A percentile compares a stretch with the other conserved stretches of the same genome.
phyloP scores from a whole-genome alignment of 2,329 filamentous ascomycete species.

The Epichloe amarillans region DNA sequence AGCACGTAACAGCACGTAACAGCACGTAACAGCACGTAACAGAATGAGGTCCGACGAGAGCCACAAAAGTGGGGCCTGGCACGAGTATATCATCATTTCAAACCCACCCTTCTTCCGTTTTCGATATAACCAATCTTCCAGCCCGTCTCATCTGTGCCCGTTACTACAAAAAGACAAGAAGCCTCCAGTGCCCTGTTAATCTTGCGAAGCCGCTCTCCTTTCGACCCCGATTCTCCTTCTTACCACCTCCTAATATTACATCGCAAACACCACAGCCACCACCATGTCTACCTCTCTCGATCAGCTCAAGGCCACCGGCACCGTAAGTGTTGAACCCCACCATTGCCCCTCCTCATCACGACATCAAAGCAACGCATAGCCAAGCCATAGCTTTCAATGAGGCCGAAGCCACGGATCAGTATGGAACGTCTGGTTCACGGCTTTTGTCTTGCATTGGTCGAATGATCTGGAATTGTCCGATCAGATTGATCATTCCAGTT shows the following conservation, averaged over 20 bases:
- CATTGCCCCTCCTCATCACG: constrained; percentile 17
- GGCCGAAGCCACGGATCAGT: neutral
- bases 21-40: too few species aligned
- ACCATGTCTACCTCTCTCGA: constrained; percentile 82
- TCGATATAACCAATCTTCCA: neutral
- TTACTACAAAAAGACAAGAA: neutral
- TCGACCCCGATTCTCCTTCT: neutral
- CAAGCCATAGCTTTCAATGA: neutral
- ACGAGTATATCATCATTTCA: neutral
- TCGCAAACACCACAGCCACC: constrained; percentile 6
- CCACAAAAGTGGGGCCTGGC: too few species aligned
- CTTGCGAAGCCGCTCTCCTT: neutral
- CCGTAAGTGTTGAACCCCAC: constrained; percentile 49
- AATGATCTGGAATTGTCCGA: neutral
- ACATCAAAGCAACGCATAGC: neutral
- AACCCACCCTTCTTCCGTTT: neutral
- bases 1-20: too few species aligned
- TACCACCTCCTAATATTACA: neutral
- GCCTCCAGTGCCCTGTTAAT: neutral
- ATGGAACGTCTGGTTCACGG: neutral
- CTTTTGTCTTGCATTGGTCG: neutral
- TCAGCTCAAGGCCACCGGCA: constrained; percentile 93
- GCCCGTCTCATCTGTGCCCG: neutral
- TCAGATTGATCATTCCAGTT: neutral
- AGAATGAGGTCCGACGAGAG: too few species aligned